Base-by-base conservation (phyloP, 371 early-diverging fungal species). In the Circinella umbellata region DNA sequence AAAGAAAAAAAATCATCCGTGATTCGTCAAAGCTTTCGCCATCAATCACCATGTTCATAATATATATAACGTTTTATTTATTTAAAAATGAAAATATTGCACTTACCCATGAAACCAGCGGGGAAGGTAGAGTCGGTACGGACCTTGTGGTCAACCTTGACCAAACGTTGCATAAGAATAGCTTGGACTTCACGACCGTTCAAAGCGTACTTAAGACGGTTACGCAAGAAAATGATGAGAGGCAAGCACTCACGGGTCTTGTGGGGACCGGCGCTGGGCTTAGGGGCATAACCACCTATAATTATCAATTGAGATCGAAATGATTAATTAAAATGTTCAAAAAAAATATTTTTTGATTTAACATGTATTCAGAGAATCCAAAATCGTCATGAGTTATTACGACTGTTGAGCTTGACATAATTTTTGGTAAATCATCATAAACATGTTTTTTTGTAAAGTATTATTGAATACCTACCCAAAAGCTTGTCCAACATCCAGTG, bases 401-500 rank as follows among this genome's bases (percentile, higher is more conserved):
- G 69, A 69, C 69, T 73, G 73, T 73, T 73, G 73, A 73, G 73
- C 73, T 73, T 73, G 73, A 73, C 69, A 59, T 42, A 61, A 69
- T 65, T 68, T 61, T 59, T 74, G 37, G 37, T 63, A 62, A 49
- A 37, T 71, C 72, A 71, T 71, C 72, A 65, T 49, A 57, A 59
- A 38, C 11, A 51, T 10, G 46, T 51, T 5, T n/a, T 13, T n/a
- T 51, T 15, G 14, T 15, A 17, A 13, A 17, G 51, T 17, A 15
- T 51, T 51, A 14, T 1, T 10, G 0, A 18, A 57, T 48, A 38
- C 72, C 27, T 79, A 81, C 84, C 84, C 79, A 84, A 81, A 78
- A 97, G 91, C 89, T 99, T 99, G 94, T 99, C 99, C 78, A 99
- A 92, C 96, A 99, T 98, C 99, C 99, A 99, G 91, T 98, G 98